Conservation (phyloP, 1,284 basidiomycete species). For the Omphalotus olearius region DNA sequence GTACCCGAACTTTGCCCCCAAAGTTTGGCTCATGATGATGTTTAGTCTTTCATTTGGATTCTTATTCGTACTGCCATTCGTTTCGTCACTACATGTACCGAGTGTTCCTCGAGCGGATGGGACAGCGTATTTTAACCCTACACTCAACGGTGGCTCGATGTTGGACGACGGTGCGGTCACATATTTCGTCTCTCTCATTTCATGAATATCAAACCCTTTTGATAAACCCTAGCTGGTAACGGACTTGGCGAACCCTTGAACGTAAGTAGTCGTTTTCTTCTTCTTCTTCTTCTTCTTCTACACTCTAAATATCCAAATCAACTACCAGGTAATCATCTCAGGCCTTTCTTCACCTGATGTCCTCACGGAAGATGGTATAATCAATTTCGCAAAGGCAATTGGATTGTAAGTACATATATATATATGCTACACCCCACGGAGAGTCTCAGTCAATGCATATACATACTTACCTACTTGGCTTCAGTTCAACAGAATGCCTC, state of each 20-base stretch:
- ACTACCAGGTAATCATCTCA: slow-evolving; percentile 13
- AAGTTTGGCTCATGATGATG: too few relatives aligned
- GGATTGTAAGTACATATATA: slow-evolving; percentile 10
- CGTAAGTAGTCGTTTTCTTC: too few relatives aligned
- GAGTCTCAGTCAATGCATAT: too few relatives aligned
- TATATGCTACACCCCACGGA: too few relatives aligned
- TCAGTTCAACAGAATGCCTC: slow-evolving; percentile 12
- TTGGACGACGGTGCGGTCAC: slow-evolving; percentile 7
- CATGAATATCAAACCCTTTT: too few relatives aligned
- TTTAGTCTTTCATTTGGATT: too few relatives aligned
- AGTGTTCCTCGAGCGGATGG: background rate
- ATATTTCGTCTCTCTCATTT: background rate
- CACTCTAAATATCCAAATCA: too few relatives aligned
- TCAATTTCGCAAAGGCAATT: slow-evolving; percentile 12
- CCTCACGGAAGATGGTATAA: slow-evolving; percentile 4
- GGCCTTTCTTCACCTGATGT: slow-evolving; percentile 10
- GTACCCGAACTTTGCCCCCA: too few relatives aligned
- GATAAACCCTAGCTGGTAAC: slow-evolving; percentile 6
- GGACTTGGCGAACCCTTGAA: slow-evolving; percentile 13
- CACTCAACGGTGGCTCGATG: slow-evolving; percentile 9
- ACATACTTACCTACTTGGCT: too few relatives aligned
- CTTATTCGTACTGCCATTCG: background rate
- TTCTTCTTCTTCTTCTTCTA: too few relatives aligned
- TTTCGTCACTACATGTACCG: background rate
- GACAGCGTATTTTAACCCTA: slow-evolving; percentile 5